Evolutionary conservation across 2,329 filamentous ascomycete species (phyloP), one percentile per base, ranked within the genome.

Genomic region (Seiridium unicorne): DNA sequence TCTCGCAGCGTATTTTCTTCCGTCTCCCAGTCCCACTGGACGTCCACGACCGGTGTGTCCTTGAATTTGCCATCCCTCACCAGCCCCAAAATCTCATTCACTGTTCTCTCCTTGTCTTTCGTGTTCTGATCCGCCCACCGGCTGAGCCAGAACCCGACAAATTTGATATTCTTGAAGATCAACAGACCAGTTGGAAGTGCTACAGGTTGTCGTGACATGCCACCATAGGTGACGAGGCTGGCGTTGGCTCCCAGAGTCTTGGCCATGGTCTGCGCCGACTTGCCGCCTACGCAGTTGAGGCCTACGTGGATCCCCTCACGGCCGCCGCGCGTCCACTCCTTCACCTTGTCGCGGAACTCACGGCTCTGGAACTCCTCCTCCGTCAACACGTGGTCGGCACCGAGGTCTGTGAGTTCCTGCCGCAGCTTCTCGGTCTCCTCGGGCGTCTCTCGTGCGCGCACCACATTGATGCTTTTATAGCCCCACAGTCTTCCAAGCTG

Each of bases 91-190:
- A 99, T 89, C 76, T 97, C 91, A 32, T 89, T 84, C n/a, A 98
- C 88, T 49, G 92, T 96, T 70, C 83, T 84, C 72, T 85, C 84
- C 79, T 96, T 96, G 61, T 89, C 87, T 5, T 82, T 81, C 0
- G 88, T 84, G 67, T 97, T 83, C 63, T 82, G 78, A 71, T 93
- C 89, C 53, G 90, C 92, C 94, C 95, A 98, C 62, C 84, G 87
- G 71, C 90, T 95, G 32, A 98, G 87, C 95, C 95, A 99, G 76
- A 98, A 99, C 4, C 95, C 96, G 63, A 91, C 84, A 70, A 97
- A 96, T 56, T 86, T 83, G 57, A 98, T 82, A 68, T 98, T 88
- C 75, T 94, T 95, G 80, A 99, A 99, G 68, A 99, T 99, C 61
- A 98, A 80, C 66, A 96, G 80, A 0, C 90, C 91, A 0, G 93